Evolutionary conservation across 2,329 filamentous ascomycete genomes (phyloP).

Genomic region (Drechslerella stenobrocha): DNA sequence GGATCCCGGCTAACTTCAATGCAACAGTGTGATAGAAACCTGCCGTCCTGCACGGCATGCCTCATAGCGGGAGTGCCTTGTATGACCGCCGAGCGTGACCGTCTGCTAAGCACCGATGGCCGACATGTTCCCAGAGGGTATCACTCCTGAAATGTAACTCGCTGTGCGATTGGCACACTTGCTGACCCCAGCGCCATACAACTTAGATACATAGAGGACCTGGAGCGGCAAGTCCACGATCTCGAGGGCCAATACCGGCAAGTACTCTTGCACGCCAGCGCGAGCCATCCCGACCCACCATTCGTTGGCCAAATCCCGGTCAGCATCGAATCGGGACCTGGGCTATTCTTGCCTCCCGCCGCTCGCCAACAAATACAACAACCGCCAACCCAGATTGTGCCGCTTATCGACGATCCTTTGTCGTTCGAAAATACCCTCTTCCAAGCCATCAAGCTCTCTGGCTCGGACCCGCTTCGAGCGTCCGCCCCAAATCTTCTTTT

Average conservation of each 20-base stretch:
- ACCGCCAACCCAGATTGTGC: background rate
- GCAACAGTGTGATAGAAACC: conserved; percentile 34
- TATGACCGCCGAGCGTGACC: conserved; percentile 41
- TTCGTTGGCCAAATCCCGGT: conserved; percentile 9
- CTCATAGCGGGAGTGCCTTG: conserved; percentile 36
- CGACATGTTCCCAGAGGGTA: conserved; percentile 35
- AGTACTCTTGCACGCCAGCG: conserved; percentile 15
- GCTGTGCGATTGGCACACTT: background rate
- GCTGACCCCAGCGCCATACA: background rate
- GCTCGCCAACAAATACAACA: background rate
- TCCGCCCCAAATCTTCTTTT: conserved; percentile 38
- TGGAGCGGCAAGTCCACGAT: conserved; percentile 16
- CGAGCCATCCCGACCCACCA: conserved; percentile 2
- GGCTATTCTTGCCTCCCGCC: background rate
- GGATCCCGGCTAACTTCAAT: background rate
- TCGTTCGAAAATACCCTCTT: conserved; percentile 40
- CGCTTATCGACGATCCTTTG: conserved; percentile 19
- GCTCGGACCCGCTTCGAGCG: conserved; percentile 39
- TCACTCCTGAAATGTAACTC: background rate
- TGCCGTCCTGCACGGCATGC: conserved; percentile 39
- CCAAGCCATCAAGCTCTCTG: conserved; percentile 35
- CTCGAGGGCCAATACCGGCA: conserved; percentile 29
- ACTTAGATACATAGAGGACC: conserved; percentile 28
- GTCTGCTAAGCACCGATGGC: conserved; percentile 23
- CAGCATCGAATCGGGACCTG: conserved; percentile 30